These are phyloP conservation scores for Pichia heedii DNA, from an alignment of 805 yeast genomes.

Conservation along the genomic window DNA sequence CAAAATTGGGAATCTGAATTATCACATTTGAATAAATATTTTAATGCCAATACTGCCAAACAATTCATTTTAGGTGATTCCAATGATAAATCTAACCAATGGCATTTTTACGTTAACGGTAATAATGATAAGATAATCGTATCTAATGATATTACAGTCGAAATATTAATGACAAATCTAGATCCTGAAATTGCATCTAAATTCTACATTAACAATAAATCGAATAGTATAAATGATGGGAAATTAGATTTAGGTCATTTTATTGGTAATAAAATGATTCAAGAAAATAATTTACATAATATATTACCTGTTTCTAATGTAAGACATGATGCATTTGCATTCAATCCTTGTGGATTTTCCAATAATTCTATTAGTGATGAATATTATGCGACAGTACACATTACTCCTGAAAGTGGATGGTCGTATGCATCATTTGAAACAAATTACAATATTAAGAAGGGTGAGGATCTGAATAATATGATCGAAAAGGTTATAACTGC, in stretches of 20 bases:
- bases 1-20: slow-evolving; percentile 81
- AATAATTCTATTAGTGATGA: slow-evolving; percentile 66
- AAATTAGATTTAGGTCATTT: slow-evolving; percentile 78
- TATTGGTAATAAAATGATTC: slow-evolving; percentile 63
- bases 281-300: slow-evolving; percentile 49
- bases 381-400: slow-evolving; percentile 72
- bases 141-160: slow-evolving; percentile 55
- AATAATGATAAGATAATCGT: slow-evolving; percentile 3
- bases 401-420: slow-evolving; percentile 92
- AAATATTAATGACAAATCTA: slow-evolving; percentile 84
- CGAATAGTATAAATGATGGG: slow-evolving; percentile 20
- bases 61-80: slow-evolving; percentile 68
- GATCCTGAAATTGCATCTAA: slow-evolving; percentile 43
- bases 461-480: background rate
- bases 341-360: slow-evolving; percentile 91
- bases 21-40: slow-evolving; percentile 53
- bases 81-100: slow-evolving; percentile 54
- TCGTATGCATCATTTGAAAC: slow-evolving; percentile 95
- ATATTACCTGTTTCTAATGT: slow-evolving; percentile 23
- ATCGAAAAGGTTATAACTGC: slow-evolving; percentile 49
- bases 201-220: background rate
- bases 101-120: slow-evolving; percentile 79
- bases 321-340: slow-evolving; percentile 79
- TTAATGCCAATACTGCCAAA: slow-evolving; percentile 49
- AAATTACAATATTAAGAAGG: slow-evolving; percentile 27